Conservation (phyloP, 192 early-diverging fungal genomes). For the Jimgerdemannia flammicorona region DNA sequence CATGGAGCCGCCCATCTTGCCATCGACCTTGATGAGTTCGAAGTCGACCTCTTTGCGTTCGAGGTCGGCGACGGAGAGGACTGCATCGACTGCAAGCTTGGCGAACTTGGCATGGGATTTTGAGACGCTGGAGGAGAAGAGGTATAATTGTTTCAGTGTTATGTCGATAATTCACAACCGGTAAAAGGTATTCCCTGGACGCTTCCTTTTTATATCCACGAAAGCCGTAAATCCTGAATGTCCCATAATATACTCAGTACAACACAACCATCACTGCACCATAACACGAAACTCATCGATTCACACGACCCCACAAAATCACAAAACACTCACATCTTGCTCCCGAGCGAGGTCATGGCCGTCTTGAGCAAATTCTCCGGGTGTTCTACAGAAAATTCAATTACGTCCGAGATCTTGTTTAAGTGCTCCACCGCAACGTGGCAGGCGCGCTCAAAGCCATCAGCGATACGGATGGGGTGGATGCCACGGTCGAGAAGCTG, state of each 20-base stretch:
- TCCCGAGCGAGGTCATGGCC: slow-evolving; percentile 96
- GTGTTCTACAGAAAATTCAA: slow-evolving; percentile 80
- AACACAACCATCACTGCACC: too few species aligned
- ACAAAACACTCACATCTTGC: slow-evolving; percentile 82
- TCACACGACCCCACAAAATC: neutral
- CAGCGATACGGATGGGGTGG: slow-evolving; percentile 98
- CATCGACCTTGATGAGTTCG: slow-evolving; percentile 99
- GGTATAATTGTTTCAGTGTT: neutral
- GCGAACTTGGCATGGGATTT: slow-evolving; percentile 99
- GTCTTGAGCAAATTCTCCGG: slow-evolving; percentile 86
- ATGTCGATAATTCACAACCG: too few species aligned
- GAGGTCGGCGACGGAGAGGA: slow-evolving; percentile 95
- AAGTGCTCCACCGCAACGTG: slow-evolving; percentile 88
- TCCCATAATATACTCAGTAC: too few species aligned
- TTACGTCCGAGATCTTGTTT: slow-evolving; percentile 88
- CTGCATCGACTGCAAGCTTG: slow-evolving; percentile 97
- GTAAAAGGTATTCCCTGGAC: too few species aligned
- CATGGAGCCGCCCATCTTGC: slow-evolving; percentile 96
- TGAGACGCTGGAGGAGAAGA: slow-evolving; percentile 65
- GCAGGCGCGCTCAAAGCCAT: slow-evolving; percentile 98
- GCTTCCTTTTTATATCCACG: neutral
- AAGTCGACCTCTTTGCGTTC: slow-evolving; percentile 99
- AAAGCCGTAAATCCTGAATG: neutral
- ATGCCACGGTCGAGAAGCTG: slow-evolving; percentile 92
- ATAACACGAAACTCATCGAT: too few species aligned